phyloP scores from a whole-genome alignment of 2,329 filamentous ascomycete species.

The Fusarium cicatricum region DNA sequence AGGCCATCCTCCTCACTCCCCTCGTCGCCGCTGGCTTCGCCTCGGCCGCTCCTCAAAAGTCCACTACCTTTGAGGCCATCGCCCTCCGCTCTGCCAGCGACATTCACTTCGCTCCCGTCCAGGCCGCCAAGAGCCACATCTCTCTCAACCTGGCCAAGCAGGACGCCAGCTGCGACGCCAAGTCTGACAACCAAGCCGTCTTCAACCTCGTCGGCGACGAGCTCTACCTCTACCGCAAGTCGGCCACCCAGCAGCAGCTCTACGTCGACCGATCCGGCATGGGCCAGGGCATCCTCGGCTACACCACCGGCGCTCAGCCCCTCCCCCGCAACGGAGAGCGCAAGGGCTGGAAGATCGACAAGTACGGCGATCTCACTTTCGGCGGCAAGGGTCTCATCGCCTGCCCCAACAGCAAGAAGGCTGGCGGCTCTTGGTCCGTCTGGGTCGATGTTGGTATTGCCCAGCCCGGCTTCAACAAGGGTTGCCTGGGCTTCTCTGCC shows the following conservation, averaged over 20 bases:
- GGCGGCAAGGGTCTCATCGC: constrained; percentile 56
- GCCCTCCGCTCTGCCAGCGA: constrained; percentile 58
- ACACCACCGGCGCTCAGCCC: constrained; percentile 55
- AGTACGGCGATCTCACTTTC: constrained; percentile 55
- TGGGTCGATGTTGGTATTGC: constrained; percentile 46
- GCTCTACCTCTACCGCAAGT: constrained; percentile 56
- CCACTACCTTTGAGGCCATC: constrained; percentile 57
- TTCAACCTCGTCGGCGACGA: constrained; percentile 57
- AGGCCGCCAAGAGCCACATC: constrained; percentile 55
- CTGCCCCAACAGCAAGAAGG: constrained; percentile 56
- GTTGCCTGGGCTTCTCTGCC: constrained; percentile 49
- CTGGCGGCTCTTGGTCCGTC: constrained; percentile 52
- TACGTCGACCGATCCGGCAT: constrained; percentile 66
- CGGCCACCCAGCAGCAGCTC: constrained; percentile 55
- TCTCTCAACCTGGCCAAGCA: constrained; percentile 54
- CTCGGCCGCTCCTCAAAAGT: constrained; percentile 38
- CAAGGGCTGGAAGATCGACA: constrained; percentile 57
- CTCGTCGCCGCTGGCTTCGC: constrained; percentile 41
- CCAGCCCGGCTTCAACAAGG: constrained; percentile 48
- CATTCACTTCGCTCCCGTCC: constrained; percentile 57
- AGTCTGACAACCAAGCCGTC: constrained; percentile 53
- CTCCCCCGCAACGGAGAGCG: constrained; percentile 54
- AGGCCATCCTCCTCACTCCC: constrained; percentile 37
- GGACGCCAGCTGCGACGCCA: constrained; percentile 58
- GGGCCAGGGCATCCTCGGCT: constrained; percentile 63